Conservation (phyloP, 75 land plant species). For the Cunninghamia lanceolata region DNA sequence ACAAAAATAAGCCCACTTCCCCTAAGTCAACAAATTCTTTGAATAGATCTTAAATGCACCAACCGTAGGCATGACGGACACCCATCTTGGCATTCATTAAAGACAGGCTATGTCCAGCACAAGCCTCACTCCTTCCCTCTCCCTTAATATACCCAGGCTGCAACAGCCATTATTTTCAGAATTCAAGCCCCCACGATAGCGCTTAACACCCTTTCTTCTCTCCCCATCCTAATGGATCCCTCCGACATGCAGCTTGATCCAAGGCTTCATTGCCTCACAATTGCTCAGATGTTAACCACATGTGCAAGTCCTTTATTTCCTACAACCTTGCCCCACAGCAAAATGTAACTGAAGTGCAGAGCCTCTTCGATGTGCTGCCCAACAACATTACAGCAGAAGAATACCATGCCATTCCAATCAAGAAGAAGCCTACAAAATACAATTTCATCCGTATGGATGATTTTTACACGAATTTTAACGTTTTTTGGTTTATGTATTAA, state of each 20-base stretch:
- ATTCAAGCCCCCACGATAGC: neutral
- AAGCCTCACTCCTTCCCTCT: neutral
- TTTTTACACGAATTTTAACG: too few species aligned
- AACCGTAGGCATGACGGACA: neutral
- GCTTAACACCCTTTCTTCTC: neutral
- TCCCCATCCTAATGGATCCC: neutral
- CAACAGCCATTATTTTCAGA: neutral
- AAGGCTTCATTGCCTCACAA: constrained; percentile 21
- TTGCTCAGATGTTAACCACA: constrained; percentile 49
- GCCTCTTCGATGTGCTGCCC: constrained; percentile 61
- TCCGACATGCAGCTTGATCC: neutral
- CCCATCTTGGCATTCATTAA: neutral
- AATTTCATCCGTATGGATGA: too few species aligned
- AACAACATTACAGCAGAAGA: constrained; percentile 44
- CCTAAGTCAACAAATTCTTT: too few species aligned
- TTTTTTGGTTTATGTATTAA: too few species aligned
- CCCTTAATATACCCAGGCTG: neutral
- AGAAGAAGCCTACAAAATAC: too few species aligned
- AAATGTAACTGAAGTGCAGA: constrained; percentile 32
- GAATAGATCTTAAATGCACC: neutral
- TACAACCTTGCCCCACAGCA: constrained; percentile 32
- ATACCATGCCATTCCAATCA: neutral
- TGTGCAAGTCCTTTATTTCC: constrained; percentile 63
- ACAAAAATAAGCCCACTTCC: too few species aligned
- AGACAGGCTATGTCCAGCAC: neutral